Base-by-base conservation (phyloP, 2,329 filamentous ascomycete genomes). In the Ceratocystis huliohia region DNA sequence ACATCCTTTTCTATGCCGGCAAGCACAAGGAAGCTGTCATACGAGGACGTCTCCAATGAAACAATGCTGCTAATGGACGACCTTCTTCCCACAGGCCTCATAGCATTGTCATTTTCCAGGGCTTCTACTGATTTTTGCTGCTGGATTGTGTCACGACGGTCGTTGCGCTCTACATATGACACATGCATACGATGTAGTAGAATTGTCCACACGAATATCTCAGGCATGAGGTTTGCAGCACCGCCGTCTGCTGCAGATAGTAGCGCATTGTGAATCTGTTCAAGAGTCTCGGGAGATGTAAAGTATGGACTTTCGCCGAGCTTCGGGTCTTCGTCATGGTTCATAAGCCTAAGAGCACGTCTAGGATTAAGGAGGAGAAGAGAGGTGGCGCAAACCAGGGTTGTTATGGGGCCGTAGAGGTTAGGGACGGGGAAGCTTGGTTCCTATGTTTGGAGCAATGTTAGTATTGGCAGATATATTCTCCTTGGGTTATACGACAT, bases 131-230 rank as follows among this genome's bases (percentile, higher is more conserved):
- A 81, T 68, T 80, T 81, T 71, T 85, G 81, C 69, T 84, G 83
- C 64, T 84, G 77, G 17, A 83, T 74, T 33, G 82, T 76, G 70
- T 85, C 83, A 61, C 83, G 77, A 67, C 81, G 80, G 72, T 88
- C 85, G 48, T 83, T 84, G 59, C 86, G 79, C 63, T 79, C 79
- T 66, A 83, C 80, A 69, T 85, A 87, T 13, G 83, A 82, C 53
- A 84, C 77, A 70, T 84, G 84, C 77, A 94, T 84, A 30, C 82
- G 81, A 71, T 88, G 83, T 8, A 92, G 79, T 30, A 96, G 82
- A 61, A 93, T 78, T 3, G 87, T 85, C 92, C 92, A 97, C 2
- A 88, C 84, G 70, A 95, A 88, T 22, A 90, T 82, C 20, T 89
- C 84, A 1, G 90, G 89, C 66, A 84, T 85, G 22, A 88, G 88